Conservation (phyloP, 1,284 basidiomycete genomes). For the Chiua sp. region DNA sequence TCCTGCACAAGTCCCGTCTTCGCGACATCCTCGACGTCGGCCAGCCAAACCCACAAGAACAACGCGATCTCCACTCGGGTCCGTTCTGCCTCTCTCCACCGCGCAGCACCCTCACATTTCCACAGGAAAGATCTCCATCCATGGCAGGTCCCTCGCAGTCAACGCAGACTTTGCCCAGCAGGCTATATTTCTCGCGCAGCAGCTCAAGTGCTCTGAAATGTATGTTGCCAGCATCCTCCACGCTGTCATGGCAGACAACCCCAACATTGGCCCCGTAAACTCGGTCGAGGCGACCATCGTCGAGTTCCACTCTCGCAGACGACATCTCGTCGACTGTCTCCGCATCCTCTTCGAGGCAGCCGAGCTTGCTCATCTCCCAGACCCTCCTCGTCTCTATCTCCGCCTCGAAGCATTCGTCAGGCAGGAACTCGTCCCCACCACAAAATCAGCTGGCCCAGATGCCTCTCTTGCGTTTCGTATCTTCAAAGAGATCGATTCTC, state of each 20-base stretch:
- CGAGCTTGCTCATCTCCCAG: constrained; percentile 43
- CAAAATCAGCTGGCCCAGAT: constrained; percentile 38
- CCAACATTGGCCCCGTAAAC: constrained; percentile 60
- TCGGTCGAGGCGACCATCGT: constrained; percentile 69
- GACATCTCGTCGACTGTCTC: constrained; percentile 70
- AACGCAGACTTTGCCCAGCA: constrained; percentile 80
- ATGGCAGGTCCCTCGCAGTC: constrained; percentile 65
- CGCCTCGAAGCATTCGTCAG: constrained; percentile 59
- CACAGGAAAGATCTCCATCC: constrained; percentile 64
- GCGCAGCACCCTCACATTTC: constrained; percentile 14
- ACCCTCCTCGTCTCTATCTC: constrained; percentile 49
- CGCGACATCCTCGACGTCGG: constrained; percentile 69
- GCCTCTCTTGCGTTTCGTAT: constrained; percentile 57
- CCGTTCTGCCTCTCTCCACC: constrained; percentile 24
- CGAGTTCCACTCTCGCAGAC: constrained; percentile 69
- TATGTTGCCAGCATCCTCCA: constrained; percentile 75
- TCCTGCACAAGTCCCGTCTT: constrained; percentile 65
- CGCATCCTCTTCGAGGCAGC: constrained; percentile 55
- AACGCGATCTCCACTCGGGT: constrained; percentile 78
- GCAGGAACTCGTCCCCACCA: constrained; percentile 53
- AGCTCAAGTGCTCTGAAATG: constrained; percentile 79
- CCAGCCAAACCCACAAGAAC: constrained; percentile 62
- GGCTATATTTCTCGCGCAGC: constrained; percentile 73
- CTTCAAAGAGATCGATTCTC: constrained; percentile 64
- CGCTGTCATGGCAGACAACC: constrained; percentile 63